A percentile compares a stretch with the other conserved stretches of the same genome.
These are phyloP conservation scores for Pholiota adiposa DNA, from an alignment of 1,284 basidiomycete genomes.

Conservation along the genomic window DNA sequence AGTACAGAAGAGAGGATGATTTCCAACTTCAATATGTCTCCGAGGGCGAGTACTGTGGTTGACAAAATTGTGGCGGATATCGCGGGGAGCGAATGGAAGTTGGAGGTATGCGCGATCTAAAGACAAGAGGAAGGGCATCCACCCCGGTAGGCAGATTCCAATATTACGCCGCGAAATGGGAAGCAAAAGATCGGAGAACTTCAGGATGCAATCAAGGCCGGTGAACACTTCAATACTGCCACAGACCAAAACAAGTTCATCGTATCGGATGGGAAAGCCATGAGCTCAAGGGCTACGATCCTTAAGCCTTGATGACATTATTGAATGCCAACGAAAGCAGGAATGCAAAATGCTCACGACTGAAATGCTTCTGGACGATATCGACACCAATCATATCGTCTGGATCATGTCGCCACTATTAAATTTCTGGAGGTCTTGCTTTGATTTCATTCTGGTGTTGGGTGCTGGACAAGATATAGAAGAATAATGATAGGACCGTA, in stretches of 20 bases:
- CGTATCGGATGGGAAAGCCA: conserved; percentile 16
- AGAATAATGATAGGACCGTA: conserved; percentile 18
- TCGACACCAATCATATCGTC: conserved; percentile 21
- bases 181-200: conserved; percentile 8
- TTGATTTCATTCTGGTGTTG: conserved; percentile 6
- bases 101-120: too few species aligned
- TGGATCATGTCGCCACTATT: conserved; percentile 13
- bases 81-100: too few species aligned
- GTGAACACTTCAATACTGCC: conserved; percentile 9
- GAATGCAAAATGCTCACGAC: conserved; percentile 16
- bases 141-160: too few species aligned
- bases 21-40: too few species aligned
- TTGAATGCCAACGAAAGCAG: conserved; percentile 15
- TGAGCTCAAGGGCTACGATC: conserved; percentile 21
- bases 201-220: conserved; percentile 2
- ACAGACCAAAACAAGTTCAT: conserved; percentile 22
- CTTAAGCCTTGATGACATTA: conserved; percentile 15
- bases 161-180: conserved; percentile 16
- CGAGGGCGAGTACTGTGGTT: too few species aligned
- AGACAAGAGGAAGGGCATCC: too few species aligned
- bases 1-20: too few species aligned
- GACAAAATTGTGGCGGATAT: too few species aligned
- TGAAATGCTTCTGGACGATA: conserved; percentile 19
- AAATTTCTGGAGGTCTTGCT: conserved; percentile 20
- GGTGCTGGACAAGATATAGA: conserved; percentile 16